phyloP scores from a whole-genome alignment of 805 yeast genomes.

The Metschnikowia santaceciliae region DNA sequence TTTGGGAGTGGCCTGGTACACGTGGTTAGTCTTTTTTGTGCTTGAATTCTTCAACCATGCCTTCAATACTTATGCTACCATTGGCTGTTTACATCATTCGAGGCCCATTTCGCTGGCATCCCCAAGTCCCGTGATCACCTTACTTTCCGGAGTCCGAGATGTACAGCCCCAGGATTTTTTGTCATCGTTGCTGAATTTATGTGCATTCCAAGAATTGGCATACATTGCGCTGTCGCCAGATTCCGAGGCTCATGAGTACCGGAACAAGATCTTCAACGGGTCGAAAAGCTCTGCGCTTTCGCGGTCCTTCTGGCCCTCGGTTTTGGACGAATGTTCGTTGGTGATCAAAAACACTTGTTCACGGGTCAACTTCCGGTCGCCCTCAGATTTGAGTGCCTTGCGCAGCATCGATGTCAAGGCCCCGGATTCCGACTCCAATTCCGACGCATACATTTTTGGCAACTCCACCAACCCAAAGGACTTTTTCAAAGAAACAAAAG shows the following conservation, averaged over 20 bases:
- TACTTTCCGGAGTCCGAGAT: constrained; percentile 60
- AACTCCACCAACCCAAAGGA: constrained; percentile 23
- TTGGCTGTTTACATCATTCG: constrained; percentile 69
- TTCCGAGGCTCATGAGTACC: constrained; percentile 37
- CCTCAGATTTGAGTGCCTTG: constrained; percentile 28
- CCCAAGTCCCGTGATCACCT: constrained; percentile 58
- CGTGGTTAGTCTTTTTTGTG: constrained; percentile 32
- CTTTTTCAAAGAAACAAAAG: neutral
- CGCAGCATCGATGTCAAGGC: constrained; percentile 15
- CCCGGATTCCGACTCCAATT: constrained; percentile 7
- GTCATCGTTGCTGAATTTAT: constrained; percentile 38
- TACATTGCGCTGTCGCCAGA: constrained; percentile 50
- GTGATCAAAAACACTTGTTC: constrained; percentile 49
- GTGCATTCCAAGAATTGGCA: constrained; percentile 76
- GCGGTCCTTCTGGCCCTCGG: constrained; percentile 46
- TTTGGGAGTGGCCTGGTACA: constrained; percentile 7
- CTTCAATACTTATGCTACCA: constrained; percentile 61
- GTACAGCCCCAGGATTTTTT: constrained; percentile 28
- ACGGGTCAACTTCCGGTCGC: constrained; percentile 33
- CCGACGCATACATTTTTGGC: constrained; percentile 28
- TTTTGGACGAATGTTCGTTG: constrained; percentile 56
- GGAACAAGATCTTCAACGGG: constrained; percentile 51
- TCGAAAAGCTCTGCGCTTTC: constrained; percentile 24
- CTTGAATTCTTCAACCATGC: constrained; percentile 59
- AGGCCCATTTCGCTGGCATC: constrained; percentile 57